Evolutionary conservation across 78 protist genomes (phyloP).

Genomic region (Polysphondylium violaceum): DNA sequence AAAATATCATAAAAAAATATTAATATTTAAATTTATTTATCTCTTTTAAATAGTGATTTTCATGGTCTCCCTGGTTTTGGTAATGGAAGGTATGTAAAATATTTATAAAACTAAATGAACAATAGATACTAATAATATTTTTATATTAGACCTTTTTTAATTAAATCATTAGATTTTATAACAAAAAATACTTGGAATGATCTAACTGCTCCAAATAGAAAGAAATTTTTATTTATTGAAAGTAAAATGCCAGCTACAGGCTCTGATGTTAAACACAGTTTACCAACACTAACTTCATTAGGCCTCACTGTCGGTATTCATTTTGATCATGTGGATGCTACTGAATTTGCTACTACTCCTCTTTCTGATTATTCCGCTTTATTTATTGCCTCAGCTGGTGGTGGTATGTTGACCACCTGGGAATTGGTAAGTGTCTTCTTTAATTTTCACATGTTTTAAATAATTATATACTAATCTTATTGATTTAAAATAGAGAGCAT

Average conservation of each 20-base stretch:
- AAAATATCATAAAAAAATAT: not conserved
- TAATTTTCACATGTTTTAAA: no score
- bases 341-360: not conserved
- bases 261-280: not conserved
- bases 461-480: no score
- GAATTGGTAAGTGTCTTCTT: no score
- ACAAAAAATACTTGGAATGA: constrained; percentile 9
- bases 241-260: constrained; percentile 14
- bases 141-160: not conserved
- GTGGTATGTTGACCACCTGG: constrained; percentile 16
- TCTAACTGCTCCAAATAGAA: not conserved
- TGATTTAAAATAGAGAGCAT: no score
- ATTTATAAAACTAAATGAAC: no score
- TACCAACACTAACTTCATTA: not conserved
- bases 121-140: no score
- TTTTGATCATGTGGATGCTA: constrained; percentile 4
- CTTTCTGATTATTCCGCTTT: not conserved
- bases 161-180: constrained; percentile 3
- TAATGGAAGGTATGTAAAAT: no score
- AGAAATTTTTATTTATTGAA: constrained; percentile 15
- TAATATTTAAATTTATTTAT: not conserved
- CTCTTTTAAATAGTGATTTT: not conserved
- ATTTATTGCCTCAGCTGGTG: constrained; percentile 22
- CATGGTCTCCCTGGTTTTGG: constrained; percentile 5
- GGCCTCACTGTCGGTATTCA: constrained; percentile 9